Conservation (phyloP, 257 asterid genomes). For the Lycium barbarum region DNA sequence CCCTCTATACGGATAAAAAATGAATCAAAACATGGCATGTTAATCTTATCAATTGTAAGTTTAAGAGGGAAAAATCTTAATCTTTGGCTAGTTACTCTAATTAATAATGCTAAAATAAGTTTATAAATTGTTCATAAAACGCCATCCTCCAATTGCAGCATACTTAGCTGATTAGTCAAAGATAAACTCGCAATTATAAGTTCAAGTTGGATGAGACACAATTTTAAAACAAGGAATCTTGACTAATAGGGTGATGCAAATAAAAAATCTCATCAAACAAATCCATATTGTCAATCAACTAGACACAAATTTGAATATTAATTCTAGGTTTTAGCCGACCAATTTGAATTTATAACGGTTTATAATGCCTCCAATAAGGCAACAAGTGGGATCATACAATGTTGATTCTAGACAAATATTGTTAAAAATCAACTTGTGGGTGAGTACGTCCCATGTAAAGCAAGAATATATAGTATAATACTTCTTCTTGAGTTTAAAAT, state of each 20-base stretch:
- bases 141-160: background rate
- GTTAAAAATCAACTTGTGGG: background rate
- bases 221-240: background rate
- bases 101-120: background rate
- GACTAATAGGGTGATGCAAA: conserved; percentile 5
- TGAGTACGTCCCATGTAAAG: background rate
- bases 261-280: background rate
- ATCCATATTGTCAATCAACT: background rate
- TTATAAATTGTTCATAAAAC: background rate
- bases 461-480: background rate
- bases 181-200: conserved; percentile 7
- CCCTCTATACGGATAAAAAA: too few species aligned
- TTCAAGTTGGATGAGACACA: conserved; percentile 9
- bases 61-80: background rate
- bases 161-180: conserved; percentile 1
- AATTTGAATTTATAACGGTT: background rate
- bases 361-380: conserved; percentile 10
- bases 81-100: background rate
- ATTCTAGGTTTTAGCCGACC: background rate
- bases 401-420: background rate
- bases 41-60: too few species aligned
- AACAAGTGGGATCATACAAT: background rate
- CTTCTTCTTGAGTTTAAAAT: background rate
- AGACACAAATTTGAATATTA: background rate
- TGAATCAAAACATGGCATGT: too few species aligned